Base-by-base conservation (phyloP, 768 basidiomycete species). In the Collybia sordida region DNA sequence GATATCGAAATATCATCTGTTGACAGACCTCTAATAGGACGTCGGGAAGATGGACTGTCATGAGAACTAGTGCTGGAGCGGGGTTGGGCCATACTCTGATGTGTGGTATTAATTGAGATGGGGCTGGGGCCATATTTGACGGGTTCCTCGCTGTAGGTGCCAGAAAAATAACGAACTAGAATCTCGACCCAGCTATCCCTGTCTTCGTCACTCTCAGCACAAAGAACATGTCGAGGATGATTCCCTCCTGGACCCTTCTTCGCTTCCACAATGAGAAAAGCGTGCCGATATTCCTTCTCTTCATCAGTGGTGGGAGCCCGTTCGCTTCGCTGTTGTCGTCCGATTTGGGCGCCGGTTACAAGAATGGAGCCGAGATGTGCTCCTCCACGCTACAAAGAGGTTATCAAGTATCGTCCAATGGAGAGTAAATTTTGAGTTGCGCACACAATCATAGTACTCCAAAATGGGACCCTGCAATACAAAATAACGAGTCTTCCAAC, bases 401-500 rank as follows among this genome's bases (percentile, higher is more conserved):
- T 59, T 45, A 53, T 38, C 42, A 6, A 40, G 54, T 55, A 12
- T 36, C n/a, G n/a, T n/a, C 50, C 49, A 27, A 28, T 42, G 49
- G 47, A 53, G 28, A 19, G 39, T 17, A 49, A 37, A 36, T 55
- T 42, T 42, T 42, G 42, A 44, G 28, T 14, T 11, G 82, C 93
- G 72, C 69, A 98, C 96, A 60, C 83, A 86, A 70, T 98, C 97
- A 60, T 90, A 99, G 68, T 98, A 99, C 62, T 96, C 92, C 44
- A 98, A 76, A 1, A 88, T 80, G 3, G 92, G 86, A 0, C 95
- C 93, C 66, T 92, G 88, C 21, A 98, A 75, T 6, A 98, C 93
- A 60, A 98, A 98, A 68, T 86, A 99, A 37, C 97, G 80, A 21
- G 93, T 93, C 64, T 96, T 95, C 96, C 93, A 95, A 2, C 96